Percentiles rank a stretch among this genome's conserved stretches.
Evolutionary conservation across 2,329 filamentous ascomycete genomes (phyloP).

Genomic region (Botrytis medusae): DNA sequence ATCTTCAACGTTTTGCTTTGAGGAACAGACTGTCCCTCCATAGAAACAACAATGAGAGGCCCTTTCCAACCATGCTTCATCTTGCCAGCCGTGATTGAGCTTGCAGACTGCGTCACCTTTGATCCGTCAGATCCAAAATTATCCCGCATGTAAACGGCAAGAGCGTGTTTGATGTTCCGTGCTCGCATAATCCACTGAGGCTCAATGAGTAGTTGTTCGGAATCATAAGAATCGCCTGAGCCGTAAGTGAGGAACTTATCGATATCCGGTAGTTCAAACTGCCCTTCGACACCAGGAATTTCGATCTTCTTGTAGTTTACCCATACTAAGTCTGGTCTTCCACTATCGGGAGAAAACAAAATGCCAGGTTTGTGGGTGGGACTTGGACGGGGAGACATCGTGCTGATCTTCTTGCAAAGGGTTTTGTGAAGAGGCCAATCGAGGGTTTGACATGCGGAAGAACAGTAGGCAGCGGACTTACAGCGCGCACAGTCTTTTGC

Average conservation of each 20-base stretch:
- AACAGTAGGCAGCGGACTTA: neutral
- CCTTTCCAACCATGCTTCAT: neutral
- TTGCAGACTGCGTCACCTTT: constrained; percentile 5
- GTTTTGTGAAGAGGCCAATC: constrained; percentile 6
- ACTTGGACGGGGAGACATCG: neutral
- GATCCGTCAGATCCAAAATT: constrained; percentile 12
- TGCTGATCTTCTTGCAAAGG: neutral
- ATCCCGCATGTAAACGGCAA: neutral
- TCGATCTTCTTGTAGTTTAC: neutral
- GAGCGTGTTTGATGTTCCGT: neutral
- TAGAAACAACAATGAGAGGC: neutral
- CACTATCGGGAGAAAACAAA: neutral
- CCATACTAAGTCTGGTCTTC: neutral
- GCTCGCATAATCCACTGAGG: neutral
- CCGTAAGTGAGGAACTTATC: neutral
- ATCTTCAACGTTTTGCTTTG: neutral
- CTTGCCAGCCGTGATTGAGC: neutral
- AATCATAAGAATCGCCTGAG: neutral
- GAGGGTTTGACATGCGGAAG: neutral
- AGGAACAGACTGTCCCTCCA: neutral
- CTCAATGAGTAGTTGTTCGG: neutral
- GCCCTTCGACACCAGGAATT: neutral
- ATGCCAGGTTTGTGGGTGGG: neutral
- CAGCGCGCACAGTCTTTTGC: constrained; percentile 2
- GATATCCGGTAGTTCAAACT: neutral